phyloP scores from a whole-genome alignment of 2,329 filamentous ascomycete genomes.

The Phialophora chinensis region DNA sequence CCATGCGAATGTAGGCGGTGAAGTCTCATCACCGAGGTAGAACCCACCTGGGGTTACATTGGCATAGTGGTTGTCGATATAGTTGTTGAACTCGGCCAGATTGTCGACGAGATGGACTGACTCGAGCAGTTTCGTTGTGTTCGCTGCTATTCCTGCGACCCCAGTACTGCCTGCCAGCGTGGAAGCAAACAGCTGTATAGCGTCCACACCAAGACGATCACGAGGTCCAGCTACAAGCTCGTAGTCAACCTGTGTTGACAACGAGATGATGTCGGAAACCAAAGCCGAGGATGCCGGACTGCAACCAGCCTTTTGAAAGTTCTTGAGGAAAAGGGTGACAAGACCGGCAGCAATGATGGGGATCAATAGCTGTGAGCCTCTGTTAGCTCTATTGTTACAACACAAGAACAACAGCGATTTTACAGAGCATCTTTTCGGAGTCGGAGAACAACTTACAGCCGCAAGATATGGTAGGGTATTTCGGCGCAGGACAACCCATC shows the following conservation, averaged over 20 bases:
- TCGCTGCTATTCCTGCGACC: conserved; percentile 38
- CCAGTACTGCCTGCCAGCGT: conserved; percentile 42
- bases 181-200: conserved; percentile 36
- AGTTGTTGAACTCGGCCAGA: conserved; percentile 70
- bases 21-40: conserved; percentile 70
- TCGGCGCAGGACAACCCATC: conserved; percentile 74
- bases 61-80: conserved; percentile 66
- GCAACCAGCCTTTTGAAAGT: conserved; percentile 61
- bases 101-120: conserved; percentile 64
- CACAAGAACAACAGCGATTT: neutral
- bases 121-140: conserved; percentile 46
- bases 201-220: conserved; percentile 40
- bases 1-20: conserved; percentile 72
- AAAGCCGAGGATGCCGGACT: conserved; percentile 53
- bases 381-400: neutral
- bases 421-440: neutral
- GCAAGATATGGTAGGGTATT: conserved; percentile 78
- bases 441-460: conserved; percentile 51
- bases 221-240: conserved; percentile 48
- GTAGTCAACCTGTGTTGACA: conserved; percentile 43
- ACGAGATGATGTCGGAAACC: conserved; percentile 41
- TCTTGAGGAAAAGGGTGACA: conserved; percentile 75
- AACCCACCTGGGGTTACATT: conserved; percentile 79
- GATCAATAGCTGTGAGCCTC: conserved; percentile 60
- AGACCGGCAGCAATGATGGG: conserved; percentile 80